Base-by-base conservation (phyloP, 2,329 filamentous ascomycete species). In the Sclerotinia trifoliorum region DNA sequence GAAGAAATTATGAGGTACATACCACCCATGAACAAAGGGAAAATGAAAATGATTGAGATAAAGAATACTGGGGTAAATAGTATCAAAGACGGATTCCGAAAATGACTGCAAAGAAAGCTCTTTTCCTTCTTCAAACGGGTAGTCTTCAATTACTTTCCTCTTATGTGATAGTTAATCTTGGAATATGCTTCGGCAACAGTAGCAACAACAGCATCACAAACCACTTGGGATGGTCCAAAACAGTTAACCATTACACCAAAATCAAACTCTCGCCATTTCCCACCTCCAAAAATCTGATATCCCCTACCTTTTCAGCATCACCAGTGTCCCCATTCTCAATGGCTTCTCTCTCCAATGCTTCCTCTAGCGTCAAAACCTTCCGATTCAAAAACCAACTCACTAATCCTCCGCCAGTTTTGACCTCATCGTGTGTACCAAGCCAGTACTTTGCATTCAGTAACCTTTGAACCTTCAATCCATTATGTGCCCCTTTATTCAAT, bases 341-440 rank as follows among this genome's bases (percentile, higher is more conserved):
- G 2, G 68, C 74, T 66, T 80, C 79, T n/a, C 78, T 74, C 42
- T 79, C 76, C 3, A 81, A 78, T 10, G 80, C 80, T 54, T 83
- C 81, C 5, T 77, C 75, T 15, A 86, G 71, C 1, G 77, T 80
- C 68, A 83, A 82, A n/a, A 74, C 70, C 65, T 80, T 82, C 64
- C 82, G 74, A 54, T 76, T 76, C 64, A 87, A 73, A 52, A 88
- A 81, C 70, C 79, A 77, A 78, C 84, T 82, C 13, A 90, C 82
- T 6, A 89, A 72, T 0, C 87, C 87, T 0, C 81, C 82, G 0
- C 86, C 87, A 65, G 77, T 82, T 77, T 90, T 90, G 5, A 85
- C 79, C 76, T 90, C 88, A 71, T 89, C 87, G 72, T 90, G 88
- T 35, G 88, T 90, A 0, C 83, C 83, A 24, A 90, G 78, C 88